Base-by-base conservation (phyloP, 352 stramenopile genomes). In the Globisporangium acanthophoron region DNA sequence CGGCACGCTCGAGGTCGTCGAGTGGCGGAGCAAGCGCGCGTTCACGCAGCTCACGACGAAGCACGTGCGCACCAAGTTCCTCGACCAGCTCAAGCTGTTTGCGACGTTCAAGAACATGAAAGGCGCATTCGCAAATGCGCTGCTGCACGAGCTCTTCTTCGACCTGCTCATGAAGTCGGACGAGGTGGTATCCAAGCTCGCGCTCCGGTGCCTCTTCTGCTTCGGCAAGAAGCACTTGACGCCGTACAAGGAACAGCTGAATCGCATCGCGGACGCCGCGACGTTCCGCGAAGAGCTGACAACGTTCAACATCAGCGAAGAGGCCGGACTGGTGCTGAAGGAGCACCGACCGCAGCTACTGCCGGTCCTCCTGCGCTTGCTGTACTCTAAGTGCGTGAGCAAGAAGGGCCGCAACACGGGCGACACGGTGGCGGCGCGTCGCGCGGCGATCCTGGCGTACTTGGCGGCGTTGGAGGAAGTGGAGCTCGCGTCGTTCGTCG, bases 371-470 rank as follows among this genome's bases (percentile, higher is more conserved):
- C 74, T 96, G 56, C 81, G 92, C 13, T 45, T 98, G 39, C 56
- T 98, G 50, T 98, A 96, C 68, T 90, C 89, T 7, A 94, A 96
- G 58, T 95, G 94, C 43, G 73, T 96, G 24, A 90, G 88, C 48
- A 87, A 89, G 61, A 96, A 87, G 61, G 86, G 80, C 29, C 76
- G 80, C 40, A 93, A 91, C 66, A 78, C 74, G 8, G 88, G 85
- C 9, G 87, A 94, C 62, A 94, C 87, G 0, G 86, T 96, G 41
- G 82, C 80, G 9, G 81, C 84, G 37, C 83, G 90, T n/a, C 90
- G 90, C 59, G 76, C 88, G 3, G 87, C 90, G 2, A 94, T 98
- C 48, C 73, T 98, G 27, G 76, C 85, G 40, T 98, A 97, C 54
- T 54, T 97, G 24, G 85, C 88, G 5, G 84, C 80, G 1, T 64